Evolutionary conservation across 2,329 filamentous ascomycete species (phyloP), one percentile per base, ranked within the genome.

Genomic region (Teratosphaeria destructans): DNA sequence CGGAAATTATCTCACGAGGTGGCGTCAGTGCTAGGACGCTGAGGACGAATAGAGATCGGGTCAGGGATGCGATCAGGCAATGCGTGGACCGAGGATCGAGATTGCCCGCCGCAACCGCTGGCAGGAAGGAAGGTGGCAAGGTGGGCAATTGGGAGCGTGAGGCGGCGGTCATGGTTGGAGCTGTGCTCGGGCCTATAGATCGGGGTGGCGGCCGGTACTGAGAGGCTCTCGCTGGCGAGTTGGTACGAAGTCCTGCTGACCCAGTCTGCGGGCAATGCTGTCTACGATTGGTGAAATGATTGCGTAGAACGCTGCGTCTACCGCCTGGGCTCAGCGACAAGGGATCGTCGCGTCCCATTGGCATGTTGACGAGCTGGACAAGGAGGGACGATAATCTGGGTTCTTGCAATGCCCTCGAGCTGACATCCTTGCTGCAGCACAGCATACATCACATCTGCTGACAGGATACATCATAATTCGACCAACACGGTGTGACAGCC

Each of bases 121-220:
- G 60, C 6, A 57, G 57, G 43, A 54, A 32, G 32, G 35, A 58
- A 71, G 69, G 70, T 61, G 62, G 61, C 67, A 64, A 61, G 77
- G 73, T 37, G 74, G 63, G 78, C 77, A 82, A 78, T 59, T 96
- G 90, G 90, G 93, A 96, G 68, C 82, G 93, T 47, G 94, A 97
- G 75, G 87, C 92, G 55, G 91, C 92, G 1, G 92, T 97, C 55
- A 96, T 97, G 93, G 88, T 95, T 52, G 87, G 89, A 57, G 89
- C 89, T 67, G 85, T 96, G 5, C 80, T 91, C 56, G 81, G 82
- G n/a, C 72, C 75, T n/a, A 64, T 83, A 57, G 66, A 68, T 26
- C 61, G 71, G n/a, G 55, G 55, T 56, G 70, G 61, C 5, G 43
- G 43, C 19, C 43, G 43, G 64, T 52, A 54, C 16, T 49, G 19